Evolutionary conservation across 2,329 filamentous ascomycete species (phyloP), one percentile per base, ranked within the genome.

Genomic region (Clarireedia hainanense): DNA sequence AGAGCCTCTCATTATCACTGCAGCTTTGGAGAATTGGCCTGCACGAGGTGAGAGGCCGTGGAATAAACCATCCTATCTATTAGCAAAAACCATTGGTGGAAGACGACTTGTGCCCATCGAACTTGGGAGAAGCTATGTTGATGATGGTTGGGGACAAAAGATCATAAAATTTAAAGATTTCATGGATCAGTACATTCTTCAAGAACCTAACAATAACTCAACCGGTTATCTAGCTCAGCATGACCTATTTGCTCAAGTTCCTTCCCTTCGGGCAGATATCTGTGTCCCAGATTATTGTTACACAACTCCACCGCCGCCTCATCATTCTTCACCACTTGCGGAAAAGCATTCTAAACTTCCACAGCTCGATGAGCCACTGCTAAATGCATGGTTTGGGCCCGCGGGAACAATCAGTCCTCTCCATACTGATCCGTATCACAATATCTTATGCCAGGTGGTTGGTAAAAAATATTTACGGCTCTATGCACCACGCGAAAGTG

Each of bases 321-420:
- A 83, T 57, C 75, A 65, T 0, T 73, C 73, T 0, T 78, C 75
- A 1, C 74, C 76, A 0, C 67, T 77, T 1, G 72, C 73, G 30
- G 52, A 70, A 30, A 72, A 70, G 50, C 73, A 74, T 58, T 26
- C 63, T 7, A 48, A 75, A 14, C 66, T 67, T 3, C 71, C 72
- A 2, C 71, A 72, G 39, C 70, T 80, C 12, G 76, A 75, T 6
- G 77, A 81, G 23, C 89, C 89, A 0, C 75, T 88, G 45, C 76
- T 95, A 17, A 95, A 97, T 70, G 91, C 89, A 6, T 99, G 94
- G 94, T 86, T 97, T 60, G 94, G 94, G 0, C 94, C 94, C 0
- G 76, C 84, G 0, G 85, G 84, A 50, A 97, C 94, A 0, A 91
- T 96, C 60, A 96, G 91, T 0, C 94, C 94, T 1, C 76, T 97